These are phyloP conservation scores for Wickerhamiella azymoides DNA, from an alignment of 805 yeast genomes.

Conservation along the genomic window DNA sequence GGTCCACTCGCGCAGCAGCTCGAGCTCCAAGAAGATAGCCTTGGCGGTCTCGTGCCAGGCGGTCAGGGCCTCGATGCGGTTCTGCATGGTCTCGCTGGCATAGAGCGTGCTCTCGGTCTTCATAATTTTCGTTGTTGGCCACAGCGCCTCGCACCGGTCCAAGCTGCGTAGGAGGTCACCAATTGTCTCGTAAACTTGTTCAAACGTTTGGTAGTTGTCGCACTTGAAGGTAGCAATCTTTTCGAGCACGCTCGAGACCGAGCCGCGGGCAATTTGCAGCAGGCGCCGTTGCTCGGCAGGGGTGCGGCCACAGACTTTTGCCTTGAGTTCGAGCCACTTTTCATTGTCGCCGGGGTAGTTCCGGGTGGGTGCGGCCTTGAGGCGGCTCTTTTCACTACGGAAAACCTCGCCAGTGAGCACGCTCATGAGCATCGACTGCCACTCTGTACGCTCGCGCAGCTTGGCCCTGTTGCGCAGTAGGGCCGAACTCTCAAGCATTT, in stretches of 20 bases:
- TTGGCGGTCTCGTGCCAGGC: conserved; percentile 73
- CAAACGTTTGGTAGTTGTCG: conserved; percentile 16
- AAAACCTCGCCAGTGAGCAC: conserved; percentile 94
- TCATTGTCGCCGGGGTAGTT: conserved; percentile 41
- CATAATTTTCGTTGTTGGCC: conserved; percentile 74
- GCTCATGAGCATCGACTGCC: conserved; percentile 88
- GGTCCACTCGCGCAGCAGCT: conserved; percentile 60
- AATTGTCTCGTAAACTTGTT: conserved; percentile 37
- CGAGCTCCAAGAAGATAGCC: conserved; percentile 49
- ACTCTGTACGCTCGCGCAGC: conserved; percentile 62
- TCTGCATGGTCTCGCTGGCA: conserved; percentile 46
- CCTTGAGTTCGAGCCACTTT: conserved; percentile 76
- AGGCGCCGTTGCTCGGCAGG: conserved; percentile 64
- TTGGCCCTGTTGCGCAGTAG: conserved; percentile 24
- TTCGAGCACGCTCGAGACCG: conserved; percentile 59
- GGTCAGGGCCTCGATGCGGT: conserved; percentile 57
- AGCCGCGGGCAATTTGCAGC: conserved; percentile 51
- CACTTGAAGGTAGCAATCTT: conserved; percentile 54
- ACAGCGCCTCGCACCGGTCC: conserved; percentile 55
- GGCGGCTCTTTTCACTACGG: conserved; percentile 55
- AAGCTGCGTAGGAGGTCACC: conserved; percentile 42
- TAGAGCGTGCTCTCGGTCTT: conserved; percentile 61
- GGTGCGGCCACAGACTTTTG: conserved; percentile 67
- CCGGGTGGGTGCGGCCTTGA: conserved; percentile 42
- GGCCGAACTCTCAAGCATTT: conserved; percentile 17